Percentiles rank a stretch among this genome's conserved stretches.
Conservation (phyloP, 2,329 filamentous ascomycete genomes). For the Botrytis squamosa region DNA sequence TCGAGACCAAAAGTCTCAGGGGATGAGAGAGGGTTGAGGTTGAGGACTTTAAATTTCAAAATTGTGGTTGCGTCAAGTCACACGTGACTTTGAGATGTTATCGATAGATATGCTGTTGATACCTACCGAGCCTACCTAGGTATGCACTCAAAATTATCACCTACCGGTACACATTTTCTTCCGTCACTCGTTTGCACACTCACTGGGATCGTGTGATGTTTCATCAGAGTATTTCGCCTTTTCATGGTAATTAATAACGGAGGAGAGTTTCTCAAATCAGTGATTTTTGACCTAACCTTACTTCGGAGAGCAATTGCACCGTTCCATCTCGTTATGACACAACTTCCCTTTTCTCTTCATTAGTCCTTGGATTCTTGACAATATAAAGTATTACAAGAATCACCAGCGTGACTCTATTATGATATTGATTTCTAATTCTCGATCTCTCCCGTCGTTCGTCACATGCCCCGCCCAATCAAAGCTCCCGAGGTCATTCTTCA, state of each 20-base stretch:
- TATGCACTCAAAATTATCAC: background rate
- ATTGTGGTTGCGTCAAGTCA: background rate
- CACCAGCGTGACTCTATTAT: background rate
- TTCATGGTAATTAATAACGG: background rate
- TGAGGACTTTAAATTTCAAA: background rate
- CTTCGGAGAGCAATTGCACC: background rate
- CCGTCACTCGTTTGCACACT: background rate
- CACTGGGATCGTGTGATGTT: background rate
- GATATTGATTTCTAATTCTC: background rate
- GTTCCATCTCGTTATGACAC: background rate
- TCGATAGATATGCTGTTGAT: background rate
- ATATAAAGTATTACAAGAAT: background rate
- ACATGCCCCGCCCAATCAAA: background rate
- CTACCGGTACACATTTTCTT: background rate
- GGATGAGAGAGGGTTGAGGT: background rate
- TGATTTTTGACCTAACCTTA: too few relatives aligned
- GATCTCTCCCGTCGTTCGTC: background rate
- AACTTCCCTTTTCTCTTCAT: background rate
- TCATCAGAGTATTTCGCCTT: background rate
- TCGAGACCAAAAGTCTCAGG: background rate
- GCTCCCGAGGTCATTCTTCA: background rate
- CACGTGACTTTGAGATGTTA: background rate
- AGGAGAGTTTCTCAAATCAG: background rate
- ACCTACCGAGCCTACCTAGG: background rate
- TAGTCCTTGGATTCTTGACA: background rate